Evolutionary conservation across 768 basidiomycete genomes (phyloP).

Genomic region (Collybiopsis confluens): DNA sequence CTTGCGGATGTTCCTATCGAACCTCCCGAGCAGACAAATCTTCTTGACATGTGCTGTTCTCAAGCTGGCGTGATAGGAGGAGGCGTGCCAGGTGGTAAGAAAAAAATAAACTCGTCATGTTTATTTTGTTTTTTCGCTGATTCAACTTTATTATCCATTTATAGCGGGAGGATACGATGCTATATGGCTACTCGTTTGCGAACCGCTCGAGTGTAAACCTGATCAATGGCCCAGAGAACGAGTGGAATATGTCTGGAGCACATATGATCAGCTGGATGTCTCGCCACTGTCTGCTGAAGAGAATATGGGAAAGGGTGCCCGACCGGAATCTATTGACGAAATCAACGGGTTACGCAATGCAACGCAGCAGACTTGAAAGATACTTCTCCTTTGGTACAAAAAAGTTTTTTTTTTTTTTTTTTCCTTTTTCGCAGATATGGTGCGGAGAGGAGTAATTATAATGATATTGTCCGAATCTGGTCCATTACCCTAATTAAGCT

Average conservation of each 20-base stretch:
- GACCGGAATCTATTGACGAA: slow-evolving; percentile 54
- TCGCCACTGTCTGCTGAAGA: slow-evolving; percentile 71
- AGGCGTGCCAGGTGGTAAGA: slow-evolving; percentile 92
- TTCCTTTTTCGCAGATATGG: too few species aligned
- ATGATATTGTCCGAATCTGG: too few species aligned
- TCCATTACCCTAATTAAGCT: slow-evolving; percentile 2
- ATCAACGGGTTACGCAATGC: slow-evolving; percentile 52
- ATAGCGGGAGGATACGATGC: slow-evolving; percentile 98
- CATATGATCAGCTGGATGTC: slow-evolving; percentile 57
- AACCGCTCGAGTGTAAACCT: slow-evolving; percentile 42
- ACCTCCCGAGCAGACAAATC: slow-evolving; percentile 77
- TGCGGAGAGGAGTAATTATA: too few species aligned
- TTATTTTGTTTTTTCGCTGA: too few species aligned
- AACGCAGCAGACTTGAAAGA: too few species aligned
- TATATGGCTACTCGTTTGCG: slow-evolving; percentile 86
- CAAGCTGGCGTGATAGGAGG: slow-evolving; percentile 88
- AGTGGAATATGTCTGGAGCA: slow-evolving; percentile 67
- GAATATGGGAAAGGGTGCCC: slow-evolving; percentile 61
- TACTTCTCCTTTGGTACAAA: too few species aligned
- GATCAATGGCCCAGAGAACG: slow-evolving; percentile 49
- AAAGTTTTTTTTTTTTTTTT: too few species aligned
- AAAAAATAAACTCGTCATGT: not conserved
- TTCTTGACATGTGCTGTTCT: slow-evolving; percentile 74
- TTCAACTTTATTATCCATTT: not conserved
- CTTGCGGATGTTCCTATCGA: slow-evolving; percentile 82